A percentile compares a stretch with the other conserved stretches of the same genome.
Evolutionary conservation across 352 stramenopile species (phyloP).

Genomic region (Phytophthora ohioensis): DNA sequence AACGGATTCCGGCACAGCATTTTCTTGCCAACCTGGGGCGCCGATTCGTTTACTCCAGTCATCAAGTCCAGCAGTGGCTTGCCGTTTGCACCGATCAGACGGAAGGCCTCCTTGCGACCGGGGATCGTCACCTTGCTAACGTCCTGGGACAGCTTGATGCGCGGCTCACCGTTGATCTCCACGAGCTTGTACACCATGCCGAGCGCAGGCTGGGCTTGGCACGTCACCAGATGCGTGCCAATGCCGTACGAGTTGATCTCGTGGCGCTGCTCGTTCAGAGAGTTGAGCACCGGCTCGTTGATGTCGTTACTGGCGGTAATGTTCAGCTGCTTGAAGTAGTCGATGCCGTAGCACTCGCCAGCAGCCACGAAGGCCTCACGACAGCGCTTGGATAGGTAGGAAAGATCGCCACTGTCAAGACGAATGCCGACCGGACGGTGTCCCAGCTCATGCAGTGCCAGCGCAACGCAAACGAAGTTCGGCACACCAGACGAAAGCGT

Average conservation of each 20-base stretch:
- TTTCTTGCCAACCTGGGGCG: conserved; percentile 85
- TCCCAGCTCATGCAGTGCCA: conserved; percentile 94
- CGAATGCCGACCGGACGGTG: conserved; percentile 94
- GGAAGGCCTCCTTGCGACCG: conserved; percentile 91
- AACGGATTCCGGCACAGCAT: conserved; percentile 97
- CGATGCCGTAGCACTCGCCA: conserved; percentile 64
- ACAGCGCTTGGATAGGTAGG: conserved; percentile 94
- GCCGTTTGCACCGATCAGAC: conserved; percentile 90
- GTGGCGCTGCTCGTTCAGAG: conserved; percentile 95
- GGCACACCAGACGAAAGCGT: conserved; percentile 95
- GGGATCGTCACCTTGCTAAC: conserved; percentile 96
- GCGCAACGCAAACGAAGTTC: conserved; percentile 97
- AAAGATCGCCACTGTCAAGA: conserved; percentile 98
- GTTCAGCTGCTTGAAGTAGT: conserved; percentile 84
- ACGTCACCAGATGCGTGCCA: conserved; percentile 97
- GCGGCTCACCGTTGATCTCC: conserved; percentile 94
- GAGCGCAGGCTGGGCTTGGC: conserved; percentile 97
- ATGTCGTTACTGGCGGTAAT: conserved; percentile 99
- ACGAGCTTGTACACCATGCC: conserved; percentile 99
- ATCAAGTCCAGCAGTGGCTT: conserved; percentile 93
- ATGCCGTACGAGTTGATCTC: conserved; percentile 97
- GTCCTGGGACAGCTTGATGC: conserved; percentile 99
- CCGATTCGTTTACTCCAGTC: conserved; percentile 84
- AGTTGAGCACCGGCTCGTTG: conserved; percentile 97
- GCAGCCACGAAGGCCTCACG: conserved; percentile 68